Evolutionary conservation across 192 early-diverging fungal genomes (phyloP).

Genomic region (Podila minutissima): DNA sequence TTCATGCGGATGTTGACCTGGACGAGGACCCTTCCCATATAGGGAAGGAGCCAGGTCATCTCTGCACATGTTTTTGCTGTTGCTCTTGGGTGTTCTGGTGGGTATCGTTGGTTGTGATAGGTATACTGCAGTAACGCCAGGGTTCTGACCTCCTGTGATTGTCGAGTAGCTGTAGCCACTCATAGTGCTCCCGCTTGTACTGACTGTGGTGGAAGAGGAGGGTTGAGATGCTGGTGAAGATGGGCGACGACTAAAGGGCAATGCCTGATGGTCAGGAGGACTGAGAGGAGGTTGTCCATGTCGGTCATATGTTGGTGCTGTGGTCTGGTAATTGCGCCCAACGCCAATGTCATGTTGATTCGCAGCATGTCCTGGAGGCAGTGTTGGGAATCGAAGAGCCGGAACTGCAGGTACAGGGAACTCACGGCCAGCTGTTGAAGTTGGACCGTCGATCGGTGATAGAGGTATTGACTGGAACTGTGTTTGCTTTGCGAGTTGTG

Average conservation of each 20-base stretch:
- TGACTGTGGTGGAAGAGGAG: neutral
- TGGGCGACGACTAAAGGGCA: constrained; percentile 17
- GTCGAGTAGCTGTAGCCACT: constrained; percentile 5
- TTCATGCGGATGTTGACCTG: too few species aligned
- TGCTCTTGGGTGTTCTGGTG: neutral
- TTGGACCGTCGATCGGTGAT: constrained; percentile 27
- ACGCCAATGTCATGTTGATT: too few species aligned
- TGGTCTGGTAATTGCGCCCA: too few species aligned
- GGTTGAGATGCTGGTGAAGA: constrained; percentile 1
- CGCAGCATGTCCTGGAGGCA: neutral
- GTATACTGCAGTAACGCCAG: constrained; percentile 8
- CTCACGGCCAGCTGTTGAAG: constrained; percentile 10
- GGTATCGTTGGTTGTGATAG: constrained; percentile 7
- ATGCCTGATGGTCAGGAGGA: constrained; percentile 6
- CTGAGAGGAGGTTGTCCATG: neutral
- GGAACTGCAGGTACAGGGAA: constrained; percentile 6
- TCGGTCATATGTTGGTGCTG: too few species aligned
- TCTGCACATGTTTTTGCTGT: neutral
- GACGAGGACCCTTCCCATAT: too few species aligned
- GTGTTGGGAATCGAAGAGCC: constrained; percentile 15
- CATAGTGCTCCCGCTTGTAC: neutral
- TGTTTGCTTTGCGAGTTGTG: constrained; percentile 29
- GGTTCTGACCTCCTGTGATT: neutral
- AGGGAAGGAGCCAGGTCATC: neutral
- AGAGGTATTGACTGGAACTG: constrained; percentile 51